phyloP scores from a whole-genome alignment of 1,284 basidiomycete species.

The Neotropicomus parvogracilis region DNA sequence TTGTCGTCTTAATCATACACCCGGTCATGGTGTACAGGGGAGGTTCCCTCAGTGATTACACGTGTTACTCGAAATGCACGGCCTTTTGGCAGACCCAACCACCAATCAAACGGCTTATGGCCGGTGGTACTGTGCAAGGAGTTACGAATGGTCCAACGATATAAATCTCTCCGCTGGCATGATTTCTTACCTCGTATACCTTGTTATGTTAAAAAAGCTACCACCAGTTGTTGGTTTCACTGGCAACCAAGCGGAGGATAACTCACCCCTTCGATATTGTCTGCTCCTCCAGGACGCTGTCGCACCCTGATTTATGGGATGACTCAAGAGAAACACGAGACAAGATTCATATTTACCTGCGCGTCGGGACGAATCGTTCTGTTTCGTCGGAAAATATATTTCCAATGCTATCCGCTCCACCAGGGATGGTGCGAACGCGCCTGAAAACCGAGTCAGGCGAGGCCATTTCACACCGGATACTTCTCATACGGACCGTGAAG shows the following conservation, averaged over 20 bases:
- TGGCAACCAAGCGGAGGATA: not conserved
- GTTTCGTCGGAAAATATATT: conserved; percentile 45
- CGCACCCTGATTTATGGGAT: conserved; percentile 42
- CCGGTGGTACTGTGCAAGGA: not conserved
- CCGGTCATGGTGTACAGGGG: not conserved
- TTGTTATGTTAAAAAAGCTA: conserved; percentile 26
- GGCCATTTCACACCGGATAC: not conserved
- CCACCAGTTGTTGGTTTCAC: conserved; percentile 5
- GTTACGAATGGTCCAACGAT: not conserved
- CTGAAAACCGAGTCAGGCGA: conserved; percentile 29
- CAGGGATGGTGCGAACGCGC: conserved; percentile 51
- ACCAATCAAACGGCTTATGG: not conserved
- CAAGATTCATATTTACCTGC: conserved; percentile 42
- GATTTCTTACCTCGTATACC: not conserved
- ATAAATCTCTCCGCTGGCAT: not conserved
- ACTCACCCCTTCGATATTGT: conserved; percentile 55
- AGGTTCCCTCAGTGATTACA: too few species aligned
- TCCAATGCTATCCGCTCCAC: conserved; percentile 46
- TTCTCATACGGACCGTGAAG: conserved; percentile 41
- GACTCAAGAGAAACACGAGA: not conserved
- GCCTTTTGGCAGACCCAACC: not conserved
- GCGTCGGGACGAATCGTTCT: conserved; percentile 60
- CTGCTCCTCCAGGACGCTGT: conserved; percentile 59
- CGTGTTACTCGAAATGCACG: not conserved
- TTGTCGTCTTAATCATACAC: not conserved